Conservation (phyloP, 305 asterid genomes). For the Nicotiana rustica region DNA sequence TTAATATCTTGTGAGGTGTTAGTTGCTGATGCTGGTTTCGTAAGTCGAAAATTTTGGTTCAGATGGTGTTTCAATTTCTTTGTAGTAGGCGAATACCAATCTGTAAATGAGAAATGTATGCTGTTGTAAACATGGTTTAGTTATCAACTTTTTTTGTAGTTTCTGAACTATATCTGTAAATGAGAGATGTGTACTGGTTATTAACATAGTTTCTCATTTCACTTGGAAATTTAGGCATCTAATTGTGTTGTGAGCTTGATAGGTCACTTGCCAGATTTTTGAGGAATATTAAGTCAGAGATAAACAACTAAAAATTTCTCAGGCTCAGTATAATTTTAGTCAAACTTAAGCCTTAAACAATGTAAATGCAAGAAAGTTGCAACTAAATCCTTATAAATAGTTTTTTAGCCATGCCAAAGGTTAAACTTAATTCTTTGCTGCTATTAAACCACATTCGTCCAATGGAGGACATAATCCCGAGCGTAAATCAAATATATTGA, state of each 20-base stretch:
- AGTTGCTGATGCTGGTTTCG: neutral
- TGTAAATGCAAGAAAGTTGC: neutral
- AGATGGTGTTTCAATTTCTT: neutral
- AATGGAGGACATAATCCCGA: neutral
- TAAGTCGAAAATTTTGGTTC: conserved; percentile 27
- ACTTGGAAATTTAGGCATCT: neutral
- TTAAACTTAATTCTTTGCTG: neutral
- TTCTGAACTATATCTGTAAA: neutral
- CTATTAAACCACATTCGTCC: neutral
- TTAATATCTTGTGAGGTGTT: conserved; percentile 22
- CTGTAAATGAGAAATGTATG: neutral
- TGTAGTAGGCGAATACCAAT: neutral
- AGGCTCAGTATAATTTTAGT: neutral
- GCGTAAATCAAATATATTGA: too few species aligned
- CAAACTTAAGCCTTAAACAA: neutral
- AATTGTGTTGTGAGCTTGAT: neutral
- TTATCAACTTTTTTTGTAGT: neutral
- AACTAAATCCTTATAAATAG: too few species aligned
- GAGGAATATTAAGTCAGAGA: neutral
- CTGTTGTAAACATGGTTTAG: neutral
- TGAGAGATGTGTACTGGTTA: neutral
- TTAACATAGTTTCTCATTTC: neutral
- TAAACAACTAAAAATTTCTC: neutral
- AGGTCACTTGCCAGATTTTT: neutral
- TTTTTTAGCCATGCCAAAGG: neutral